These are phyloP conservation scores for Saturnispora halmiae DNA, from an alignment of 805 yeast genomes.

Conservation along the genomic window DNA sequence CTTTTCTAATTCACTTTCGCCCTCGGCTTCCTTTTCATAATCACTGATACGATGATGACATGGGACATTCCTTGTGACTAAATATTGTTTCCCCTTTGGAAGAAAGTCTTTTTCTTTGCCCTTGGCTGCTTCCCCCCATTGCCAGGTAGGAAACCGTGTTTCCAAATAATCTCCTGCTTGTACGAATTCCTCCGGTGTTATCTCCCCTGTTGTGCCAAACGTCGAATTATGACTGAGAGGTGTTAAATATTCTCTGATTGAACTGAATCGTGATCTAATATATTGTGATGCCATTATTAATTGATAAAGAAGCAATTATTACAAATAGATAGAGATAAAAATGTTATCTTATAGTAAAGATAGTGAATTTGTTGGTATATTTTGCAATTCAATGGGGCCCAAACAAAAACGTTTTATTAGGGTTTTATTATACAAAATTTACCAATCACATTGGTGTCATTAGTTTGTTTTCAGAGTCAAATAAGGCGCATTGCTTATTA, in stretches of 20 bases:
- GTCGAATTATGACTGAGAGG: conserved; percentile 86
- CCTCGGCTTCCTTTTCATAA: conserved; percentile 32
- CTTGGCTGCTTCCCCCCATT: conserved; percentile 63
- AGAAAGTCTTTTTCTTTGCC: conserved; percentile 55
- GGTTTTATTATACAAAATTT: too few relatives aligned
- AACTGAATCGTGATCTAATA: conserved; percentile 68
- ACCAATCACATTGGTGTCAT: too few relatives aligned
- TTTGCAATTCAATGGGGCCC: too few relatives aligned
- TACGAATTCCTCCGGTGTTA: conserved; percentile 93
- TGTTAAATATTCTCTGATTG: conserved; percentile 85
- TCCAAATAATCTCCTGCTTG: conserved; percentile 89
- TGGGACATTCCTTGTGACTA: conserved; percentile 87
- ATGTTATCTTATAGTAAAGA: too few relatives aligned
- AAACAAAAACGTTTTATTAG: too few relatives aligned
- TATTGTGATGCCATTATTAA: conserved; percentile 22
- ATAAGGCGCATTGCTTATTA: too few relatives aligned
- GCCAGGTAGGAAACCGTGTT: conserved; percentile 94
- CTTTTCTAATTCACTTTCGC: conserved; percentile 17
- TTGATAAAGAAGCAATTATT: neutral
- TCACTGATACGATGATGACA: conserved; percentile 62
- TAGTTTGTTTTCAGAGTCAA: too few relatives aligned
- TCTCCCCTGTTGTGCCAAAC: conserved; percentile 78
- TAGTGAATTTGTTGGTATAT: too few relatives aligned
- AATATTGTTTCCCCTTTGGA: conserved; percentile 78
- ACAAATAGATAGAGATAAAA: neutral